Conservation (phyloP, 352 stramenopile genomes). For the Globisporangium nagaii region DNA sequence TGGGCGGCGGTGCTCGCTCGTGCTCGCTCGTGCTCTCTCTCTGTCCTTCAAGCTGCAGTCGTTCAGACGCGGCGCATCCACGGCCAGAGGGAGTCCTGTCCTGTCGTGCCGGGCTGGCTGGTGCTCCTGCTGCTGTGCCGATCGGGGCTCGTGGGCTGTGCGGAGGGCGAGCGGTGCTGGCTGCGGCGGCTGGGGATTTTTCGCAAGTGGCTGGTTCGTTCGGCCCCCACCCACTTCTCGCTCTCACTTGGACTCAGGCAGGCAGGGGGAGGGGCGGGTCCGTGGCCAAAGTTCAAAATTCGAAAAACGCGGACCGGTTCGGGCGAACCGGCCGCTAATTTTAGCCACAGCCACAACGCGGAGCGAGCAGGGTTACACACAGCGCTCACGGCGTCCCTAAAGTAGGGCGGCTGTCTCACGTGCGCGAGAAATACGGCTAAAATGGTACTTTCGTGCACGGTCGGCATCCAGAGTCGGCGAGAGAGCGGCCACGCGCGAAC, state of each 20-base stretch:
- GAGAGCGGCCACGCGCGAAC: not conserved
- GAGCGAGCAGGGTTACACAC: no score
- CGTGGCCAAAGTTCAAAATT: slow-evolving; percentile 4
- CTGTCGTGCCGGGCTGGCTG: not conserved
- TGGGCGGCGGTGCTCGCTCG: not conserved
- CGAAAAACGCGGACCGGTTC: slow-evolving; percentile 7
- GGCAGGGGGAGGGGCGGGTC: no score
- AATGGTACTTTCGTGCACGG: no score
- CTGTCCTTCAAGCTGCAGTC: not conserved
- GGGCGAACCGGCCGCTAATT: not conserved
- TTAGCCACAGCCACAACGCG: no score
- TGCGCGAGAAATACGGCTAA: no score
- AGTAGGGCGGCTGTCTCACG: no score
- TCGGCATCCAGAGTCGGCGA: no score
- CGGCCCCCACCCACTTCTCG: slow-evolving; percentile 5
- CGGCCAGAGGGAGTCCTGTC: not conserved
- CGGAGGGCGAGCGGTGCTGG: not conserved
- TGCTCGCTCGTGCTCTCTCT: not conserved
- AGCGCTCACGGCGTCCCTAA: no score
- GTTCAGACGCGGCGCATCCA: not conserved
- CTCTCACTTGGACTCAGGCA: not conserved
- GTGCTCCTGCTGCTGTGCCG: not conserved
- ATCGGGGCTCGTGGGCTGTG: not conserved
- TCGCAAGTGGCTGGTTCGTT: slow-evolving; percentile 10
- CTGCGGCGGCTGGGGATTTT: slow-evolving; percentile 10